These are phyloP conservation scores for Puya raimondii DNA, from an alignment of 176 grass and related monocot species.

Conservation along the genomic window DNA sequence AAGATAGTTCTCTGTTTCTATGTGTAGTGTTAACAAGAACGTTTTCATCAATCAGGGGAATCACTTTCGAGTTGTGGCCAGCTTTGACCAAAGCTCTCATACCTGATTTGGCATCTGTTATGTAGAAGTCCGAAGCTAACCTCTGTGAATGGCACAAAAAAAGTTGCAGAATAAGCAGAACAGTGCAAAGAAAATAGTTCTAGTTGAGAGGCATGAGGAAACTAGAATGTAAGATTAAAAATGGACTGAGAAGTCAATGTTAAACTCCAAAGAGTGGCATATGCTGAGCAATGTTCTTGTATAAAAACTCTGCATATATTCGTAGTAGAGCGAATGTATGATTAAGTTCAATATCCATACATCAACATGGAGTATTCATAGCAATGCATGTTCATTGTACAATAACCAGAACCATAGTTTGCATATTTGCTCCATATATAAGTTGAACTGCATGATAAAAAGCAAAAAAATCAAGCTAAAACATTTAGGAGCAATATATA, in stretches of 20 bases:
- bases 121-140: slow-evolving; percentile 91
- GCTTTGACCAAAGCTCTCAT: slow-evolving; percentile 71
- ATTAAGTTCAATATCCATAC: not conserved
- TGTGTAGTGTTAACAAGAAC: slow-evolving; percentile 57
- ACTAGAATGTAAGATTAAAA: not conserved
- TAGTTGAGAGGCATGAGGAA: not conserved
- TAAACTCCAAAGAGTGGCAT: no score
- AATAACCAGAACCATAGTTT: not conserved
- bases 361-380: not conserved
- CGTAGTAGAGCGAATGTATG: not conserved
- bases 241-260: no score
- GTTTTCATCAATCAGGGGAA: slow-evolving; percentile 70
- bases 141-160: slow-evolving; percentile 54
- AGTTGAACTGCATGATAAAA: no score
- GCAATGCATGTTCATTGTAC: not conserved
- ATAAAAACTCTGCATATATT: not conserved
- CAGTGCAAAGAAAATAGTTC: not conserved
- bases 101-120: slow-evolving; percentile 88
- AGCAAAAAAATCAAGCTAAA: not conserved
- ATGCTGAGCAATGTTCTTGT: no score
- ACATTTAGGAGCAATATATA: not conserved
- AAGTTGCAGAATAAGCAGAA: slow-evolving; percentile 39
- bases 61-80: slow-evolving; percentile 55
- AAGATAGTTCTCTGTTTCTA: slow-evolving; percentile 58
- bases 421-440: no score